Evolutionary conservation across 495 filamentous ascomycete genomes (phyloP).

Genomic region (Penicillium ochrochloron): DNA sequence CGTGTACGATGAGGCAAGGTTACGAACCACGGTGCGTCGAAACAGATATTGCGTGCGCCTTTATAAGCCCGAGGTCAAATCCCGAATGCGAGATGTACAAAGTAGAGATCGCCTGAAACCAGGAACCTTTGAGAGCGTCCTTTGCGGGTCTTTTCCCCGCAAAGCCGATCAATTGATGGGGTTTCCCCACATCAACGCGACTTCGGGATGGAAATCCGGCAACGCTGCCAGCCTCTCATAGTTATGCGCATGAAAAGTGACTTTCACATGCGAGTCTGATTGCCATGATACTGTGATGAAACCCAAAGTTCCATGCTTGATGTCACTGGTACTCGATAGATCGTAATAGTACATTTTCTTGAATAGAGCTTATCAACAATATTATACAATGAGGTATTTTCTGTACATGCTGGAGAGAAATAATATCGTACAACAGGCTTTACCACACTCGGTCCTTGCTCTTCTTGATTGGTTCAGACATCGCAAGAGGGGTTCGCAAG

Average conservation of each 20-base stretch:
- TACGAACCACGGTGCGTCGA: too few relatives aligned
- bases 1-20: background rate
- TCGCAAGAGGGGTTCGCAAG: constrained; percentile 48
- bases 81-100: background rate
- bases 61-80: background rate
- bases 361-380: constrained; percentile 5
- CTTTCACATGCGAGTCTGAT: background rate
- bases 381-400: constrained; percentile 26
- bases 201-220: constrained; percentile 22
- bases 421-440: constrained; percentile 21
- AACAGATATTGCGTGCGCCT: background rate
- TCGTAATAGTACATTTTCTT: background rate
- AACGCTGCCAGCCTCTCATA: constrained; percentile 4
- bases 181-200: constrained; percentile 18
- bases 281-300: background rate
- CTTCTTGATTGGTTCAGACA: constrained; percentile 34
- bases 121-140: background rate
- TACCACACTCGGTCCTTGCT: constrained; percentile 29
- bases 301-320: background rate
- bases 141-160: constrained; percentile 21
- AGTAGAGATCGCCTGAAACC: background rate
- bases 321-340: background rate
- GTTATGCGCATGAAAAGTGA: background rate
- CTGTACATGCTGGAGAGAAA: constrained; percentile 18
- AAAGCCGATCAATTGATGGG: constrained; percentile 12